These are phyloP conservation scores for Botrytis hyacinthi DNA, from an alignment of 2,329 filamentous ascomycete species.

Conservation along the genomic window DNA sequence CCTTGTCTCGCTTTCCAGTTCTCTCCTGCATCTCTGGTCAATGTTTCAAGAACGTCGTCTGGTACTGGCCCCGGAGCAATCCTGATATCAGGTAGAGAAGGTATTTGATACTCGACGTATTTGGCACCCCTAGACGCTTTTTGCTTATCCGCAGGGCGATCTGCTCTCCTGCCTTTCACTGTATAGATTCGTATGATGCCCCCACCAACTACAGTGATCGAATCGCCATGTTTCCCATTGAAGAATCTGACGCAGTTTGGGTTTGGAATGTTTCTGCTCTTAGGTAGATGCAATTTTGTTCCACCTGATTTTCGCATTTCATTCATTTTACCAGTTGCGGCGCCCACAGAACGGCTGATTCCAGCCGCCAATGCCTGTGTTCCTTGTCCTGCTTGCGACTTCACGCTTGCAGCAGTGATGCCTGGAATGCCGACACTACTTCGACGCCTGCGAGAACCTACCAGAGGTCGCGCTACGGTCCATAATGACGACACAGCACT, in stretches of 20 bases:
- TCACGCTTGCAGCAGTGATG: constrained; percentile 32
- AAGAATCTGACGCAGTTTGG: constrained; percentile 65
- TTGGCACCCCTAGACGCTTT: constrained; percentile 47
- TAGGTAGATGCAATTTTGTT: constrained; percentile 69
- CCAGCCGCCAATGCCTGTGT: constrained; percentile 71
- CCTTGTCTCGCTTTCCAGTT: constrained; percentile 42
- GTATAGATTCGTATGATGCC: constrained; percentile 64
- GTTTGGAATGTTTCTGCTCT: constrained; percentile 51
- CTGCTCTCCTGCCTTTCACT: constrained; percentile 45
- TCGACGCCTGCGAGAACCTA: constrained; percentile 35
- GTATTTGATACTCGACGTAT: constrained; percentile 60
- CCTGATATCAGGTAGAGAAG: constrained; percentile 57
- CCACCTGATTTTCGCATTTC: constrained; percentile 73
- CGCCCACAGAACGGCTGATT: constrained; percentile 71
- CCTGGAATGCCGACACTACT: constrained; percentile 37
- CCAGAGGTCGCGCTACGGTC: constrained; percentile 38
- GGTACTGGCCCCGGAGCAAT: constrained; percentile 56
- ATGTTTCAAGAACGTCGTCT: constrained; percentile 35
- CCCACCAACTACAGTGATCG: constrained; percentile 62
- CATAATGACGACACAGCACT: constrained; percentile 38
- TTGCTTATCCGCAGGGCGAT: constrained; percentile 54
- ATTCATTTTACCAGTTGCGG: constrained; percentile 64
- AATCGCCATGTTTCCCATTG: constrained; percentile 58
- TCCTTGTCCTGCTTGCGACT: constrained; percentile 61
- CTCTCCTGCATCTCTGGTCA: constrained; percentile 33